Conservation (phyloP, 257 asterid genomes). For the Solanum bukasovii region DNA sequence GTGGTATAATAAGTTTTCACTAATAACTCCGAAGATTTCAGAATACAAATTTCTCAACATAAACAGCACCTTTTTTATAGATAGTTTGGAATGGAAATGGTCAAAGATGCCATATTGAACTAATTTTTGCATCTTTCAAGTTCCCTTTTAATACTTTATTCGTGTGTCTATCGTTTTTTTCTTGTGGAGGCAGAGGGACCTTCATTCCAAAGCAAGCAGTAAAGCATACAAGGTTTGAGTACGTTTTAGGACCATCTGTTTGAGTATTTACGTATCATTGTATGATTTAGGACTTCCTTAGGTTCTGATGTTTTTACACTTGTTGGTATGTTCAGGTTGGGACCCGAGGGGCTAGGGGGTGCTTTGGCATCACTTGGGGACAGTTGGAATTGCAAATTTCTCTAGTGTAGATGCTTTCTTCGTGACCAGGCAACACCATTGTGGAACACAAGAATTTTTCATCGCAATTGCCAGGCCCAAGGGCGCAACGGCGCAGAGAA, state of each 20-base stretch:
- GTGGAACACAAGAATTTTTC: background rate
- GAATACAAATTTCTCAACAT: background rate
- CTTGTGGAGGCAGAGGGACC: background rate
- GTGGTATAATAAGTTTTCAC: background rate
- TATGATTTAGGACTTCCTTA: background rate
- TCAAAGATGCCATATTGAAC: background rate
- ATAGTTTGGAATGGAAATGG: background rate
- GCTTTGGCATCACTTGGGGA: background rate
- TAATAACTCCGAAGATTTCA: background rate
- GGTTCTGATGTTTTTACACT: background rate
- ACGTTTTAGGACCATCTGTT: background rate
- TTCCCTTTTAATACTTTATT: background rate
- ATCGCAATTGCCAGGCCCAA: no score
- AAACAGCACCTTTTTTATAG: background rate
- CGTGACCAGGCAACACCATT: background rate
- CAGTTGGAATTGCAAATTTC: background rate
- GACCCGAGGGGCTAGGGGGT: background rate
- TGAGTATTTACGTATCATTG: background rate
- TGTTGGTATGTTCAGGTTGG: background rate
- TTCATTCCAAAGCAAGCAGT: background rate
- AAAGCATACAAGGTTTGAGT: background rate
- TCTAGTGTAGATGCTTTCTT: background rate
- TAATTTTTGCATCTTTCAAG: background rate
- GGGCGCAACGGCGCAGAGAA: background rate
- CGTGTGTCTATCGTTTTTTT: background rate